These are phyloP conservation scores for Calonectria pteridis DNA, from an alignment of 2,329 filamentous ascomycete species.

Conservation along the genomic window DNA sequence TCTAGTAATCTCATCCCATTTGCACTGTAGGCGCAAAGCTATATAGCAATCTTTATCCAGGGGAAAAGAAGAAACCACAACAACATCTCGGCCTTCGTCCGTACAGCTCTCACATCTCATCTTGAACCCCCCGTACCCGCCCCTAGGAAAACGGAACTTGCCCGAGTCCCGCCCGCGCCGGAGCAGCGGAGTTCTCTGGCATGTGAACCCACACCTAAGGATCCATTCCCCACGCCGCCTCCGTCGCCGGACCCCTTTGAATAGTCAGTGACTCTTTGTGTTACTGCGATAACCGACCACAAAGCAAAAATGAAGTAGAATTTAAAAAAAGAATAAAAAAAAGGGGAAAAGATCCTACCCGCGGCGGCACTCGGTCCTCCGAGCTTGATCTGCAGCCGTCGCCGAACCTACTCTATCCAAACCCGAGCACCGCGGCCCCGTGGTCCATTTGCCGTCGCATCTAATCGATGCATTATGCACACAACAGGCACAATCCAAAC, in stretches of 20 bases:
- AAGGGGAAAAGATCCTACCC: too few species aligned
- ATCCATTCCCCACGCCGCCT: conserved; percentile 12
- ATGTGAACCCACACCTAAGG: conserved; percentile 44
- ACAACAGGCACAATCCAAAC: background rate
- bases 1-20: background rate
- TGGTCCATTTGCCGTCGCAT: background rate
- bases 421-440: background rate
- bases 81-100: conserved; percentile 42
- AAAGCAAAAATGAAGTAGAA: background rate
- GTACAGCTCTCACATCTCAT: conserved; percentile 23
- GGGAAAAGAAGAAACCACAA: background rate
- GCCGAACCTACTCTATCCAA: background rate
- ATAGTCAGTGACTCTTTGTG: background rate
- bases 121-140: conserved; percentile 30
- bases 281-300: background rate
- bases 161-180: conserved; percentile 42
- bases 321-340: background rate
- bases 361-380: background rate
- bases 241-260: background rate
- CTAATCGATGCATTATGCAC: background rate
- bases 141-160: conserved; percentile 42
- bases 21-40: background rate
- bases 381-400: background rate
- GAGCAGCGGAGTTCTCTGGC: conserved; percentile 47
- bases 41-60: background rate